Base-by-base conservation (phyloP, 306 rosid genomes). In the Prunus fruticosa region DNA sequence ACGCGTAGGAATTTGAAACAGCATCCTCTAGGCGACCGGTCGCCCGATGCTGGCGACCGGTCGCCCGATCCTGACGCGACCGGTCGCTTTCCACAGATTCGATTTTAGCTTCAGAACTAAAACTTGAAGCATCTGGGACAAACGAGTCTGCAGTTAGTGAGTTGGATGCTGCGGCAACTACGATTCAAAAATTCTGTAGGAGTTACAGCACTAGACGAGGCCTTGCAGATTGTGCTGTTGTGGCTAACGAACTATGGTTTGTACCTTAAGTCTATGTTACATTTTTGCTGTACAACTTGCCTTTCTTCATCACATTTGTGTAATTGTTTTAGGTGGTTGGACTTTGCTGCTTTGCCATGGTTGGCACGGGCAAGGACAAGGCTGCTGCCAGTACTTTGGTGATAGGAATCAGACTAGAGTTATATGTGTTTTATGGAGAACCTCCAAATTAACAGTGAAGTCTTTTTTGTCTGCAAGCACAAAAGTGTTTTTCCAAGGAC, bases 211-310 rank as follows among this genome's bases (percentile, higher is more conserved):
- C 87, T 6, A 71, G 89, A 79, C 65, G 89, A 19, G 83, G 81
- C 75, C 78, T 87, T 38, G 91, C 91, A 41, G 91, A 87, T 81
- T 87, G 89, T 78, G 89, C 87, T 8, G 89, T 85, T 27, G 78
- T 83, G 32, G 84, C 81, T 60, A 87, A 87, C 69, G 87, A 87
- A 53, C 82, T 84, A 56, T 84, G 88, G 8, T 34, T 5, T 30
- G 85, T 68, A 58, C 53, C 63, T 34, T 22, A 38, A 32, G 2
- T 34, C 20, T 2, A 2, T 18, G 25, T 71, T 23, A 56, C 7
- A 12, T 30, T 6, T 51, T 4, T 8, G 13, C 22, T 72, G 18
- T 45, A 67, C 15, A 23, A 50, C 22, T 6, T 11, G 30, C 41
- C 15, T 47, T 25, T 53, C 11, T 27, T 70, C 32, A 28, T 60